Percentiles rank a stretch among this genome's conserved stretches.
These are phyloP conservation scores for Ensete ventricosum DNA, from an alignment of 176 grass and related monocot genomes.

Conservation along the genomic window DNA sequence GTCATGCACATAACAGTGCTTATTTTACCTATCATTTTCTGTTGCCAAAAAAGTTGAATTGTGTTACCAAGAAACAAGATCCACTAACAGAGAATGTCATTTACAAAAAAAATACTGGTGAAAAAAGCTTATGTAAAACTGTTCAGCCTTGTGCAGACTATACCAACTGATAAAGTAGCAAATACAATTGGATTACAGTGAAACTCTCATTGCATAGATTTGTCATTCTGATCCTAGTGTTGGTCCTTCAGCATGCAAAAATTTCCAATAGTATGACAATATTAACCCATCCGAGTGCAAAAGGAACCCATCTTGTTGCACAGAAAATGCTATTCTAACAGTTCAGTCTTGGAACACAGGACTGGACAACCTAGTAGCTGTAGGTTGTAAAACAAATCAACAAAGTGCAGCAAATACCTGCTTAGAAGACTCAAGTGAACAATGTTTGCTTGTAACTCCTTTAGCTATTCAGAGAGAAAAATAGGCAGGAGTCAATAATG, in stretches of 20 bases:
- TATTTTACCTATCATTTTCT: too few relatives aligned
- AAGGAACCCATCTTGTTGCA: too few relatives aligned
- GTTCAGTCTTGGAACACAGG: background rate
- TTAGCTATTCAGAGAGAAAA: conserved; percentile 44
- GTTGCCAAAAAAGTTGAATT: background rate
- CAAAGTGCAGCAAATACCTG: conserved; percentile 34
- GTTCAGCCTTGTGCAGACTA: too few relatives aligned
- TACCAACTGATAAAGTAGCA: too few relatives aligned
- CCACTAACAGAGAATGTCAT: background rate
- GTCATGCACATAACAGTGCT: background rate
- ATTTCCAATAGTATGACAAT: background rate
- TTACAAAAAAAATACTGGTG: background rate
- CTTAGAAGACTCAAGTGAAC: conserved; percentile 81
- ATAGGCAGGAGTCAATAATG: background rate
- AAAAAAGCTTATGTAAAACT: too few relatives aligned
- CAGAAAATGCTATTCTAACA: background rate
- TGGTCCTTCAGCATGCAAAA: background rate
- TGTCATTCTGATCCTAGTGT: background rate
- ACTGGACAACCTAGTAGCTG: background rate
- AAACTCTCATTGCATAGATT: background rate
- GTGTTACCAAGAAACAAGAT: background rate
- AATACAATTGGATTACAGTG: too few relatives aligned
- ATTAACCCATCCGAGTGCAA: background rate
- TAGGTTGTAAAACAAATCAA: background rate
- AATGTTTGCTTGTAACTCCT: conserved; percentile 79